Percentiles rank a stretch among this genome's conserved stretches.
Evolutionary conservation across 208 protist genomes (phyloP).

Genomic region (Angomonas ambiguus): DNA sequence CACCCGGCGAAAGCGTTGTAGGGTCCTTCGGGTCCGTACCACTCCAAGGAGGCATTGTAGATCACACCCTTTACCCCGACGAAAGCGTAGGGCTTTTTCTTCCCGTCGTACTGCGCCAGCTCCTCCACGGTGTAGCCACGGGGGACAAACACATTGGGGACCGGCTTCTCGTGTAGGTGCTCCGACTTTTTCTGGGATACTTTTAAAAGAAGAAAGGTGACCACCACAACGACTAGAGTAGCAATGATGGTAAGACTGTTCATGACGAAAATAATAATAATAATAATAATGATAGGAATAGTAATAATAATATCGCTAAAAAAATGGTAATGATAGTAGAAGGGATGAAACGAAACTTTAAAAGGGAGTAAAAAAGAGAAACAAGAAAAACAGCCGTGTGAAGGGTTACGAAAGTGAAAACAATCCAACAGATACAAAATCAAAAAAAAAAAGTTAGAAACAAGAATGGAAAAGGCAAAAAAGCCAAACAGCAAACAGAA

Average conservation of each 20-base stretch:
- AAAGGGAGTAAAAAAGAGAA: constrained; percentile 16
- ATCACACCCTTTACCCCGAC: constrained; percentile 81
- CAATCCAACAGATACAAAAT: neutral
- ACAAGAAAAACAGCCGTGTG: constrained; percentile 13
- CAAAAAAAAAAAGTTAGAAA: neutral
- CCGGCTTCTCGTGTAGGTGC: constrained; percentile 42
- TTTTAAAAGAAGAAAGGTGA: constrained; percentile 19
- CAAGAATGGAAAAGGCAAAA: neutral
- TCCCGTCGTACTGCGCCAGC: constrained; percentile 71
- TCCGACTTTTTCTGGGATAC: constrained; percentile 24
- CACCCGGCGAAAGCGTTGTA: constrained; percentile 87
- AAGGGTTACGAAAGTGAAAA: neutral
- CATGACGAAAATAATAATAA: neutral
- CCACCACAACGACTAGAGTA: constrained; percentile 19
- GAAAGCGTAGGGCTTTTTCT: constrained; percentile 54
- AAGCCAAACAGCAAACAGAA: neutral
- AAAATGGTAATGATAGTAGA: neutral
- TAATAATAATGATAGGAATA: neutral
- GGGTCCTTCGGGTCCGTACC: constrained; percentile 66
- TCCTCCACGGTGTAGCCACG: constrained; percentile 80
- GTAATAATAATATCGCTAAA: neutral
- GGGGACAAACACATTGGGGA: constrained; percentile 39
- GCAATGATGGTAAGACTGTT: neutral
- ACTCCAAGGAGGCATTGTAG: constrained; percentile 74
- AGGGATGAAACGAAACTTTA: neutral